Conservation (phyloP, 129 eudicot genomes). For the Pittosporum tobira region DNA sequence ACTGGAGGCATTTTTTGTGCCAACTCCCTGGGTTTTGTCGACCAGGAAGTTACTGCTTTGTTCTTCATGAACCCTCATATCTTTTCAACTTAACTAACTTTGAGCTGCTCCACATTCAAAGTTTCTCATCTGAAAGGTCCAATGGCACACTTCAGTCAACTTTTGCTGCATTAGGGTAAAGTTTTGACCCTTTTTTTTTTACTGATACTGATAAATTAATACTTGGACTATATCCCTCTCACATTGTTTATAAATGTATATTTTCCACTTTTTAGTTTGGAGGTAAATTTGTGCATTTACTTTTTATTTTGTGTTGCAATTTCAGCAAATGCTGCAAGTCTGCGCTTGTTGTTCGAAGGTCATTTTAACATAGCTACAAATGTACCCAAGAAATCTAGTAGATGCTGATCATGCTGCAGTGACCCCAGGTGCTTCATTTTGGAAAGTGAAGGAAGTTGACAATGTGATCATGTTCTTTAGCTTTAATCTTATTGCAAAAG, state of each 20-base stretch:
- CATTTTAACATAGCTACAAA: not conserved
- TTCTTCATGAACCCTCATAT: not conserved
- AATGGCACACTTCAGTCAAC: not conserved
- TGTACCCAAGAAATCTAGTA: not conserved
- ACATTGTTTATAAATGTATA: not conserved
- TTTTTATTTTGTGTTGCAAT: not conserved
- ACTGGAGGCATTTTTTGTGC: not conserved
- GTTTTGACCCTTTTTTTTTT: not conserved
- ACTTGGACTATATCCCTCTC: not conserved
- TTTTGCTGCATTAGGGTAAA: not conserved
- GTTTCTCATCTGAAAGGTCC: not conserved
- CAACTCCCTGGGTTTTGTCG: not conserved
- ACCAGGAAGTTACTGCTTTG: not conserved
- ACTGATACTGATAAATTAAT: not conserved
- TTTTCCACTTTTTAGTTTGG: too few relatives aligned
- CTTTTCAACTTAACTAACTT: not conserved
- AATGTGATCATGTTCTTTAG: not conserved
- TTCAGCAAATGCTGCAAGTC: slow-evolving; percentile 1
- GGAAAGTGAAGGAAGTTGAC: not conserved
- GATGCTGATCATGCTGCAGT: not conserved
- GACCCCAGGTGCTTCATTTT: not conserved
- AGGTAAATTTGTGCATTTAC: not conserved
- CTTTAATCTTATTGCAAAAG: not conserved
- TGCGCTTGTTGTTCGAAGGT: not conserved
- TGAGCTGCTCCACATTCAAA: not conserved